Evolutionary conservation across 345 rosid species (phyloP), one percentile per base, ranked within the genome.

Genomic region (Brassica cretica): DNA sequence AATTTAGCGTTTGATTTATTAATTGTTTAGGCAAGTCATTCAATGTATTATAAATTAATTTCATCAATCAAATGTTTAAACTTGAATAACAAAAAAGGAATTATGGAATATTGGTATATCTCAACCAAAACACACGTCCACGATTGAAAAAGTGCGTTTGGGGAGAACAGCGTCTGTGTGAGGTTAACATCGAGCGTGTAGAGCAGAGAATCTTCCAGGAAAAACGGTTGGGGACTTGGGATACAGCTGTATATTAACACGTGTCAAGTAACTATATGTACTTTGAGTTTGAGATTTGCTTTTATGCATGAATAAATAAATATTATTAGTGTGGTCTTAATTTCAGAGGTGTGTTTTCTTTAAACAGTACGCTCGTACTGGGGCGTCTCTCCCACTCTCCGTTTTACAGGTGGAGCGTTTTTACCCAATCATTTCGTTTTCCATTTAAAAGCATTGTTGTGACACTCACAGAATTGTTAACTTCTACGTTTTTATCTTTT

Each of bases 181-280:
- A 14, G 71, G 79, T 83, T 76, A 72, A 82, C 84, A 88, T 81
- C 65, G 79, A 79, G 82, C 75, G 87, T 71, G 71, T 61, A 74
- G 84, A 85, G 77, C 69, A 84, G 84, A 82, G 88, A 74, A 79
- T 84, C 81, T 81, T 88, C 83, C 71, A 76, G 90, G 90, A 67
- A 89, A 80, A 81, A 81, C 91, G 88, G 93, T 88, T 89, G 89
- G 84, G 74, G 58, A 70, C 63, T 88, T 84, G 96, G 86, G 89
- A 86, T 85, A 89, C 98, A 93, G 97, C 97, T 93, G 97, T 85
- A 79, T 8, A 39, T 10, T 44, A 72, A 91, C 97, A 93, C 97
- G 93, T 86, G 97, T 93, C 95, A 64, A 1, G 14, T 60, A 10
- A 6, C n/a, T 75, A 74, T 66, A 39, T 76, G 75, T 70, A 71